Evolutionary conservation across 2,329 filamentous ascomycete genomes (phyloP), one percentile per base, ranked within the genome.

Genomic region (Paraphaeosphaeria minitans): DNA sequence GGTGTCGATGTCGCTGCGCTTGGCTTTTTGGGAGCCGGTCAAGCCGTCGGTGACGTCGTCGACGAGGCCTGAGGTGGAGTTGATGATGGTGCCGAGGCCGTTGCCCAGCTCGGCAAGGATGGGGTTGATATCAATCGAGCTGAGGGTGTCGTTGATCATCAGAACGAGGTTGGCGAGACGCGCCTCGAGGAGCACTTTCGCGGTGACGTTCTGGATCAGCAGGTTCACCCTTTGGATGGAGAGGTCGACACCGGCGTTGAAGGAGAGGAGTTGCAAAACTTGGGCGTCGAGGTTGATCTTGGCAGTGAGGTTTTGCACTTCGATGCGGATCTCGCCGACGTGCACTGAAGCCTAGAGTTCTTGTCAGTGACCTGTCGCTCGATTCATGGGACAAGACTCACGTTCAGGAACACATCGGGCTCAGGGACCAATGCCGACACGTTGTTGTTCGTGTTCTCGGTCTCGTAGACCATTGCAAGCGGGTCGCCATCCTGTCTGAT

Each of bases 221-320:
- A 87, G 78, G 43, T 78, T 73, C 46, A 88, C 85, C 50, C 82
- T 79, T 65, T 86, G 82, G 75, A 88, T 84, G 52, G 79, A 82
- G 2, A 84, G 79, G 67, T 85, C 83, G 39, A 88, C 85, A 47
- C 85, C 86, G 2, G 86, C 86, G 64, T 83, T 86, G 79, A 88
- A 87, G 57, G 82, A 77, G 46, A 88, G 81, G 46, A 88, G 78
- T 60, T 82, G 80, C 42, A 87, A 78, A 10, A 87, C 84, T 69
- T 86, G 82, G 5, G 84, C 84, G 60, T 86, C 83, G 33, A 87
- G 78, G 67, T 86, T 87, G 72, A 86, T 80, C 68, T 86, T 85
- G 12, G 85, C 85, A 1, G 83, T 85, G 56, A 87, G 79, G 66
- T 87, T 87, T 59, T 84, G 78, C 13, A 87, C 85, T 50, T 82